Conservation (phyloP, 345 rosid species). For the Brassica cretica region DNA sequence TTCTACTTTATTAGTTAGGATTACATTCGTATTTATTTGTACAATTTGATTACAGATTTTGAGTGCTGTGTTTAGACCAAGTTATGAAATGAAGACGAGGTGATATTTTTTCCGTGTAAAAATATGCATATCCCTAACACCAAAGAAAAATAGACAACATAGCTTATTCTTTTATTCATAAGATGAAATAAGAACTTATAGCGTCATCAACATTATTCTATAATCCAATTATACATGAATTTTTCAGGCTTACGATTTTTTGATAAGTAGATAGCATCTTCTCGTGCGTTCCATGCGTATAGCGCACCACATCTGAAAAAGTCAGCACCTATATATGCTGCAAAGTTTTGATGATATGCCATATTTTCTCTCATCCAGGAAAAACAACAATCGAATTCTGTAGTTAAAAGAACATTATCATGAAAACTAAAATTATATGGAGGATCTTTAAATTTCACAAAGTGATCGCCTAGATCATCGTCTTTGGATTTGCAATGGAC, state of each 20-base stretch:
- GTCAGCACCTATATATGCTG: constrained; percentile 9
- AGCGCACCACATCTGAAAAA: not conserved
- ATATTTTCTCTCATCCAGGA: not conserved
- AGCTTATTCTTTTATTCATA: not conserved
- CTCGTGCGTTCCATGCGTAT: not conserved
- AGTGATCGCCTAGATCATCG: too few relatives aligned
- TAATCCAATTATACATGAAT: constrained; percentile 15
- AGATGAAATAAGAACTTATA: not conserved
- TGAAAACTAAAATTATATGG: not conserved
- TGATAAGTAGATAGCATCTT: constrained; percentile 17
- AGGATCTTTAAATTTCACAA: too few relatives aligned
- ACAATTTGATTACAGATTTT: not conserved
- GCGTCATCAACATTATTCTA: not conserved
- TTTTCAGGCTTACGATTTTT: not conserved
- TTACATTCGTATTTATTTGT: not conserved
- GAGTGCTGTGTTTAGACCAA: not conserved
- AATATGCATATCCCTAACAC: not conserved
- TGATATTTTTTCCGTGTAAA: not conserved
- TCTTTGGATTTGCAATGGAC: too few relatives aligned
- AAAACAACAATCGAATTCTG: not conserved
- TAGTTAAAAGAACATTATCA: not conserved
- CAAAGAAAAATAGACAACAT: not conserved
- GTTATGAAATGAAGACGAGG: not conserved
- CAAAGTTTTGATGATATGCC: not conserved
- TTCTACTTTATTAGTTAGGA: not conserved